These are phyloP conservation scores for Ceratocystis eucalypticola DNA, from an alignment of 2,329 filamentous ascomycete species.

Conservation along the genomic window DNA sequence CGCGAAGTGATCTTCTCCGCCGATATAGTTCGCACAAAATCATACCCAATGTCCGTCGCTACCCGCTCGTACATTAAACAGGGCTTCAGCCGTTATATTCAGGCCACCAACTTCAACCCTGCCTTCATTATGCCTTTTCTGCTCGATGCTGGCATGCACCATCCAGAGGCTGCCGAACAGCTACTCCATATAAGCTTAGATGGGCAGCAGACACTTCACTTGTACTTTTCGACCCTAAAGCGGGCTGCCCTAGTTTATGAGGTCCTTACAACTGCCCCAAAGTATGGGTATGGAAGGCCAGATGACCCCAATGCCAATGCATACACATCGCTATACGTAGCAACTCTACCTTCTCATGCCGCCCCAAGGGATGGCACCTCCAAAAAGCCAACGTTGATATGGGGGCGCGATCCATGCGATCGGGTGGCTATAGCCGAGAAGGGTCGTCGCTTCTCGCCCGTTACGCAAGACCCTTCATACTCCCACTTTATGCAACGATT, in stretches of 20 bases:
- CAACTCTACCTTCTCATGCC: not conserved
- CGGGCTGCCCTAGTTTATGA: conserved; percentile 2
- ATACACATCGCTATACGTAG: not conserved
- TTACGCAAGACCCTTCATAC: conserved; percentile 1
- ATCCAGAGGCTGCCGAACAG: not conserved
- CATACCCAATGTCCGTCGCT: conserved; percentile 14
- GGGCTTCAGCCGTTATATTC: conserved; percentile 14
- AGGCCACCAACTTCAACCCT: conserved; percentile 9
- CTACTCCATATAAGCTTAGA: conserved; percentile 12
- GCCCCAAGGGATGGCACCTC: not conserved
- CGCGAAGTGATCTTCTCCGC: not conserved
- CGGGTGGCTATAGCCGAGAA: not conserved
- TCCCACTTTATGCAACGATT: conserved; percentile 7
- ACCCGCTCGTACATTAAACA: conserved; percentile 15
- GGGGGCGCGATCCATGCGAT: conserved; percentile 13
- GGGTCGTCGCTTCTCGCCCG: not conserved
- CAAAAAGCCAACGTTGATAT: not conserved
- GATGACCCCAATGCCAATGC: not conserved
- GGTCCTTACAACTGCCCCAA: not conserved
- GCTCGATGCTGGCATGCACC: not conserved
- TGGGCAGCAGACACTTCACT: not conserved
- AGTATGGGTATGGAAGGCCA: not conserved
- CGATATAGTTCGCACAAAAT: not conserved
- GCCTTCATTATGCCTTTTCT: conserved; percentile 13
- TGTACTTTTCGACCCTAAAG: conserved; percentile 3